Percentiles rank a stretch among this genome's conserved stretches.
These are phyloP conservation scores for Santalum album DNA, from an alignment of 164 flowering plant genomes.

Conservation along the genomic window DNA sequence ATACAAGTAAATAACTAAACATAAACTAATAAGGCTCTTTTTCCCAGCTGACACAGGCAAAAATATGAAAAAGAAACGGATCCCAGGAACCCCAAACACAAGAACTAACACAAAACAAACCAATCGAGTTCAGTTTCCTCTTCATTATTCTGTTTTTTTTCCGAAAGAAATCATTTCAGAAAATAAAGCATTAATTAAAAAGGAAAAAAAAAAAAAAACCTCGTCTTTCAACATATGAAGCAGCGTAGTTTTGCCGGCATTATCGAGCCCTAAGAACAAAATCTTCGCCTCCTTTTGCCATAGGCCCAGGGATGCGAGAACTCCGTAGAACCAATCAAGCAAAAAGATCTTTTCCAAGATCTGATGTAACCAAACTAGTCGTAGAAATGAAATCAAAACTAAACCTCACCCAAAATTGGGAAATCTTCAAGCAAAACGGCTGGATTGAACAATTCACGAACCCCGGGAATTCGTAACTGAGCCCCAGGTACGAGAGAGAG, in stretches of 20 bases:
- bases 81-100: too few species aligned
- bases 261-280: conserved; percentile 31
- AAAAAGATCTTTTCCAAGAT: conserved; percentile 33
- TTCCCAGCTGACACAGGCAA: too few species aligned
- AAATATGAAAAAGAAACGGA: too few species aligned
- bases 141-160: too few species aligned
- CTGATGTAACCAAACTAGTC: neutral
- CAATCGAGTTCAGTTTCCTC: too few species aligned
- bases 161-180: too few species aligned
- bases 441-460: neutral
- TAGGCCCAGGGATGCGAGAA: conserved; percentile 27
- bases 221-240: conserved; percentile 34
- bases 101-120: too few species aligned
- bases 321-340: conserved; percentile 45
- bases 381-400: too few species aligned
- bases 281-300: conserved; percentile 38
- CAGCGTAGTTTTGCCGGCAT: conserved; percentile 32
- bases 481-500: too few species aligned
- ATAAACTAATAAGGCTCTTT: neutral
- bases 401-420: neutral
- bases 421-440: neutral
- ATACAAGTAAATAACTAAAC: conserved; percentile 1
- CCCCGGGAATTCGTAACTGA: neutral
- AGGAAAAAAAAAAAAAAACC: conserved; percentile 12
- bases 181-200: neutral